phyloP scores from a whole-genome alignment of 768 basidiomycete species.

The Mrakia gelida region DNA sequence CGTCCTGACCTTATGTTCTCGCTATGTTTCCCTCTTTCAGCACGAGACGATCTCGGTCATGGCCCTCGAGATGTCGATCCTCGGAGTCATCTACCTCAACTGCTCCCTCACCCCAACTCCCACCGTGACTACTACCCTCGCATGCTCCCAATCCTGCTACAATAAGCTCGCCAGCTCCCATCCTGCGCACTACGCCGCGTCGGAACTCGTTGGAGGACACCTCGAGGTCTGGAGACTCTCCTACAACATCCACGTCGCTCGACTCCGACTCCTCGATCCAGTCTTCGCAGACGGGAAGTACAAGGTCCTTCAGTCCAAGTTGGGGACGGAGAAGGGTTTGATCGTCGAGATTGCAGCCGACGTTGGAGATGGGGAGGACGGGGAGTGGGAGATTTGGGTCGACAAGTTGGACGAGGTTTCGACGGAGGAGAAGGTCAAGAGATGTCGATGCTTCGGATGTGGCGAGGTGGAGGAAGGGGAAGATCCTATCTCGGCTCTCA shows the following conservation, averaged over 20 bases:
- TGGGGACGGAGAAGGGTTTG: not conserved
- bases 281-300: conserved; percentile 95
- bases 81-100: not conserved
- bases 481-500: not conserved
- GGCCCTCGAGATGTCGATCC: too few relatives aligned
- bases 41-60: too few relatives aligned
- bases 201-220: not conserved
- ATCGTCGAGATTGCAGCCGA: not conserved
- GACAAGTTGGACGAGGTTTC: too few relatives aligned
- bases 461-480: not conserved
- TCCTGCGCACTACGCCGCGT: not conserved
- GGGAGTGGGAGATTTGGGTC: too few relatives aligned
- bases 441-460: not conserved
- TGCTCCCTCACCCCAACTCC: not conserved
- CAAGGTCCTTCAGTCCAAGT: not conserved
- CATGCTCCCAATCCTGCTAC: not conserved
- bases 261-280: conserved; percentile 64
- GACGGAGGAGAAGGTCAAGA: not conserved
- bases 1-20: not conserved
- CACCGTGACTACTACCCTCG: not conserved
- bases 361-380: not conserved
- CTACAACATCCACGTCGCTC: not conserved
- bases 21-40: not conserved
- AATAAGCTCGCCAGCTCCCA: not conserved
- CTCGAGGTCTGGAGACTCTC: not conserved